These are phyloP conservation scores for Albatrellus ellisii DNA, from an alignment of 768 basidiomycete genomes.

Conservation along the genomic window DNA sequence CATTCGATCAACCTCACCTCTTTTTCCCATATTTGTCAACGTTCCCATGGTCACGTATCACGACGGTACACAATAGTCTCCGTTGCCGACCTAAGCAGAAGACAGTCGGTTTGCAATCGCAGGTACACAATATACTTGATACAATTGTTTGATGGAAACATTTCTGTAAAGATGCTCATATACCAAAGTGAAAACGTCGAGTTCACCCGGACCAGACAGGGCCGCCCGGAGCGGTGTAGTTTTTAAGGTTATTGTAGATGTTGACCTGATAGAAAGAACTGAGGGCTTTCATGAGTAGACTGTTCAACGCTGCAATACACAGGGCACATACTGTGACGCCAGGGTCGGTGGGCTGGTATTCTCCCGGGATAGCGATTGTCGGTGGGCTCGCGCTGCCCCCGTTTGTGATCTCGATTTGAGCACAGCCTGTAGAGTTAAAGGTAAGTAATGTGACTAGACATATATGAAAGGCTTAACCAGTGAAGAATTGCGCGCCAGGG, in stretches of 20 bases:
- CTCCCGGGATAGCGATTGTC: constrained; percentile 35
- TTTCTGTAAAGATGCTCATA: no score
- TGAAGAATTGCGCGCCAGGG: constrained; percentile 38
- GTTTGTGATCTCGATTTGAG: constrained; percentile 33
- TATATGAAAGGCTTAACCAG: constrained; percentile 17
- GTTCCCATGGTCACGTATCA: no score
- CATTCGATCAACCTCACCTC: no score
- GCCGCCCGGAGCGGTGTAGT: constrained; percentile 28
- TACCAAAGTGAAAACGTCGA: no score
- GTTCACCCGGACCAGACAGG: constrained; percentile 18
- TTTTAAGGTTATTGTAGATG: constrained; percentile 44
- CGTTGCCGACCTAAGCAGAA: no score
- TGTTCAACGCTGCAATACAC: constrained; percentile 2
- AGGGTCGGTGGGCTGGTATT: constrained; percentile 33
- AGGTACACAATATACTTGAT: no score
- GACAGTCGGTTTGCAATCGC: no score
- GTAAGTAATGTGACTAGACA: not conserved
- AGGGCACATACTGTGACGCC: constrained; percentile 28
- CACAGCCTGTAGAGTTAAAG: constrained; percentile 23
- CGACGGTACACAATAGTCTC: no score
- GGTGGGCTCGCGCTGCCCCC: constrained; percentile 34
- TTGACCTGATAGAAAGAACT: constrained; percentile 22
- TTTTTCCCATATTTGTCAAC: no score
- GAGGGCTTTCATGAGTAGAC: not conserved
- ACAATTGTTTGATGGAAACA: no score